A percentile compares a stretch with the other conserved stretches of the same genome.
These are phyloP conservation scores for Pestalotiopsis sp. DNA, from an alignment of 2,329 filamentous ascomycete species.

Conservation along the genomic window DNA sequence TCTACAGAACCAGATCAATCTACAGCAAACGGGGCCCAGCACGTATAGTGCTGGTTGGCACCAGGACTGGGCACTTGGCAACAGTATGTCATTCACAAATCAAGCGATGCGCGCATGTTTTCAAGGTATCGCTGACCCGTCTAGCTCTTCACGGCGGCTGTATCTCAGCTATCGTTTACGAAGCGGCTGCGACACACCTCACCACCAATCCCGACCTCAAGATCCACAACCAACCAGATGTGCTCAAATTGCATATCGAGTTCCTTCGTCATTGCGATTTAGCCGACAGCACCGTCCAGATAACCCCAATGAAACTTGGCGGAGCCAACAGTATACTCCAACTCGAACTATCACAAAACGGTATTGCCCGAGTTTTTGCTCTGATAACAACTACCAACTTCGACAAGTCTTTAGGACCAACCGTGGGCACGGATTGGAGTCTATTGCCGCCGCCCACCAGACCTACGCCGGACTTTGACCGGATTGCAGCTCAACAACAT, in stretches of 20 bases:
- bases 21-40: slow-evolving; percentile 14
- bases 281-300: slow-evolving; percentile 22
- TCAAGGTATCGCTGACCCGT: slow-evolving; percentile 13
- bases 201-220: slow-evolving; percentile 6
- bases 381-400: slow-evolving; percentile 28
- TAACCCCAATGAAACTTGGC: slow-evolving; percentile 24
- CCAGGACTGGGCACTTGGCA: slow-evolving; percentile 25
- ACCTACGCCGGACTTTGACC: slow-evolving; percentile 27
- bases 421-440: slow-evolving; percentile 18
- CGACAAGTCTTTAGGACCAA: slow-evolving; percentile 23
- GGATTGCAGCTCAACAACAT: slow-evolving; percentile 17
- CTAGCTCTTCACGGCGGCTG: slow-evolving; percentile 27
- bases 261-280: slow-evolving; percentile 27
- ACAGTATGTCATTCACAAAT: slow-evolving; percentile 14
- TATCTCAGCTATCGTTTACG: slow-evolving; percentile 27
- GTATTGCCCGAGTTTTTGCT: slow-evolving; percentile 22
- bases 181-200: slow-evolving; percentile 25
- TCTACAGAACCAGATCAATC: slow-evolving; percentile 24
- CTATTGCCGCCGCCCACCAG: slow-evolving; percentile 20
- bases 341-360: slow-evolving; percentile 24
- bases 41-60: slow-evolving; percentile 24
- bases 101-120: neutral
- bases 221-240: slow-evolving; percentile 25
- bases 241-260: slow-evolving; percentile 29
- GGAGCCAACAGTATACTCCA: slow-evolving; percentile 24